phyloP scores from a whole-genome alignment of 1,284 basidiomycete genomes.

The Mycena citricolor region DNA sequence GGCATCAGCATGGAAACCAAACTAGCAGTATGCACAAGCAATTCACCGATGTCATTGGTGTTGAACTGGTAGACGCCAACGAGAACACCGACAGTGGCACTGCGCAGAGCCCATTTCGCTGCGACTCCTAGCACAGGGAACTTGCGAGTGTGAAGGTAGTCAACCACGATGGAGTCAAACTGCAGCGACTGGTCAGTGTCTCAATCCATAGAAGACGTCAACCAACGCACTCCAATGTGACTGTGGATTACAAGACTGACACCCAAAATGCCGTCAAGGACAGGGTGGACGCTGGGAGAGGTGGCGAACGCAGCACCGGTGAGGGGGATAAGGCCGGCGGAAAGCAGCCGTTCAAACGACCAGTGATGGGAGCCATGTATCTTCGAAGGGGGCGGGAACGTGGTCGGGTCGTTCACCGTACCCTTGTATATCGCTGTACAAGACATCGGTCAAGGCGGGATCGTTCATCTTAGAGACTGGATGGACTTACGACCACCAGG shows the following conservation, averaged over 20 bases:
- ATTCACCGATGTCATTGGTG: constrained; percentile 92
- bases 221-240: constrained; percentile 80
- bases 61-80: constrained; percentile 97
- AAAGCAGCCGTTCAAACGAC: constrained; percentile 93
- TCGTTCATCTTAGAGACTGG: neutral
- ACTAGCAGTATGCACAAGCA: constrained; percentile 11
- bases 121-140: constrained; percentile 79
- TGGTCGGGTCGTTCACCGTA: constrained; percentile 93
- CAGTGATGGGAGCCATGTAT: constrained; percentile 95
- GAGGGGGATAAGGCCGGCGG: constrained; percentile 85
- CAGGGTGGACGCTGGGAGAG: constrained; percentile 70
- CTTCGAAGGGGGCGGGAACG: constrained; percentile 81
- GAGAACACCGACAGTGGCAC: constrained; percentile 80
- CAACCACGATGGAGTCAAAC: constrained; percentile 76
- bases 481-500: constrained; percentile 23
- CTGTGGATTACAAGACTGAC: constrained; percentile 89
- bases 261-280: constrained; percentile 88
- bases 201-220: neutral
- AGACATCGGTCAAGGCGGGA: neutral
- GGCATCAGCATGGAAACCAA: neutral
- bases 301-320: constrained; percentile 80
- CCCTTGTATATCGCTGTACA: constrained; percentile 83
- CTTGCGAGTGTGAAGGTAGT: constrained; percentile 95
- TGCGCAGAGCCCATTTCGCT: constrained; percentile 73
- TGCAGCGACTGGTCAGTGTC: constrained; percentile 28